phyloP scores from a whole-genome alignment of 352 stramenopile species.

The Pythium pyrilobum region DNA sequence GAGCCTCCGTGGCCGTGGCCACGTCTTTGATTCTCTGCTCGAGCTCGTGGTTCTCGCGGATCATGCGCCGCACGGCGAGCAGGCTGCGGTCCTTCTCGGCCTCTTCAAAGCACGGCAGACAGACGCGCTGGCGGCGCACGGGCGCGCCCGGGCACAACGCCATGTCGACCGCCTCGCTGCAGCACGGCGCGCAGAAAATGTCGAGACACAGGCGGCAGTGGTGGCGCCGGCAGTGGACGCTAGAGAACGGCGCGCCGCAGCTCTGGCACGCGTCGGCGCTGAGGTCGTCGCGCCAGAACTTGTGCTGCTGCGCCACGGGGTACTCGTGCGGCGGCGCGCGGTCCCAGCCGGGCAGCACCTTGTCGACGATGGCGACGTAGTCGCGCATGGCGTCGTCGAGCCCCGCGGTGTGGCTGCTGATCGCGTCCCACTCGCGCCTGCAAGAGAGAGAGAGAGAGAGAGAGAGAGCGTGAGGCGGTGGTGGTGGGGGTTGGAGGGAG shows the following conservation, averaged over 20 bases:
- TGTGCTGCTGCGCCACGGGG: constrained; percentile 37
- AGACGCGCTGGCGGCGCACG: constrained; percentile 53
- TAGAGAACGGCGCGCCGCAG: constrained; percentile 43
- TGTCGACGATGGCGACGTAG: constrained; percentile 54
- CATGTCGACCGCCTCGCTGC: constrained; percentile 37
- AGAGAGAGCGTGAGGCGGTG: not conserved
- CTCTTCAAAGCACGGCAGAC: constrained; percentile 41
- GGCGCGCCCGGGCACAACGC: constrained; percentile 56
- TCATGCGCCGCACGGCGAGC: constrained; percentile 39
- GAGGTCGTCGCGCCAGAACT: constrained; percentile 64
- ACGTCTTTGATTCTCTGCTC: constrained; percentile 44
- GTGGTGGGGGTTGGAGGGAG: not conserved
- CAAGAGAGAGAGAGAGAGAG: not conserved
- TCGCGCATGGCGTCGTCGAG: constrained; percentile 45
- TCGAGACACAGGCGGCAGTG: constrained; percentile 73
- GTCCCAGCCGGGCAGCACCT: constrained; percentile 64
- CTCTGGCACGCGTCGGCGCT: constrained; percentile 32
- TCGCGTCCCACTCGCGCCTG: constrained; percentile 62
- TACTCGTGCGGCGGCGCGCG: constrained; percentile 34
- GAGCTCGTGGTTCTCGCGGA: constrained; percentile 55
- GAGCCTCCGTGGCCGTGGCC: constrained; percentile 28
- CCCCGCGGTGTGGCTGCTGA: constrained; percentile 26
- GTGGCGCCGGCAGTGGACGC: constrained; percentile 36
- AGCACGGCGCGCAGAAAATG: constrained; percentile 64
- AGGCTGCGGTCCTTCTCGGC: constrained; percentile 48